Base-by-base conservation (phyloP, 768 basidiomycete genomes). In the Podaxis sp. region DNA sequence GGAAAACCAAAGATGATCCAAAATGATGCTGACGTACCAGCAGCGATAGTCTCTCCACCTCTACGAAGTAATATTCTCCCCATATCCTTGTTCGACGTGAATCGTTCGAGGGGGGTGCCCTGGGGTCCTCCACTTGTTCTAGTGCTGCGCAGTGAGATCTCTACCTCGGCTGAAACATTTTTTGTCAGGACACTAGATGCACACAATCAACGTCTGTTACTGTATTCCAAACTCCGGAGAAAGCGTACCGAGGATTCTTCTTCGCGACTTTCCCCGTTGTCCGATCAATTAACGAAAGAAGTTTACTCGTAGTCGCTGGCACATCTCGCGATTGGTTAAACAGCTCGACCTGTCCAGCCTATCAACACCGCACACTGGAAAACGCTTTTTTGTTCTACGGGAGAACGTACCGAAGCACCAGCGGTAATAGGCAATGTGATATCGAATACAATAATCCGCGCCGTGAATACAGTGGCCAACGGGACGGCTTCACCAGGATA, bases 241-340 rank as follows among this genome's bases (percentile, higher is more conserved):
- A 51, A 11, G 26, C 11, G 19, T 51, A 93, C 93, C 96, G 84
- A 59, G 97, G 97, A 67, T 89, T 93, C 61, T 77, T 77, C 78
- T 90, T 96, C 36, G 87, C 71, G 0, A 92, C 83, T 57, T 82
- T 80, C 0, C 95, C 95, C 2, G 87, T 86, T 0, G 87, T 75
- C 59, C 93, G 85, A 70, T 99, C 96, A 9, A 96, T 74, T 0
- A 84, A 88, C 1, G 89, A 82, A n/a, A 92, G 73, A 30, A 99
- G 80, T 67, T 89, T 93, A 4, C 87, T 85, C 57, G 97, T 84
- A 11, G 89, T 92, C 0, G 95, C 96, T 8, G 97, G 95, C 2
- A 96, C 86, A 71, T 99, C 94, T 48, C 86, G 84, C 1, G 95
- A 96, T 70, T 99, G 96, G 70, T 97, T 93, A 76, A 94, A 99